Evolutionary conservation across 2,329 filamentous ascomycete genomes (phyloP), one percentile per base, ranked within the genome.

Genomic region (Aspergillus amoenus): DNA sequence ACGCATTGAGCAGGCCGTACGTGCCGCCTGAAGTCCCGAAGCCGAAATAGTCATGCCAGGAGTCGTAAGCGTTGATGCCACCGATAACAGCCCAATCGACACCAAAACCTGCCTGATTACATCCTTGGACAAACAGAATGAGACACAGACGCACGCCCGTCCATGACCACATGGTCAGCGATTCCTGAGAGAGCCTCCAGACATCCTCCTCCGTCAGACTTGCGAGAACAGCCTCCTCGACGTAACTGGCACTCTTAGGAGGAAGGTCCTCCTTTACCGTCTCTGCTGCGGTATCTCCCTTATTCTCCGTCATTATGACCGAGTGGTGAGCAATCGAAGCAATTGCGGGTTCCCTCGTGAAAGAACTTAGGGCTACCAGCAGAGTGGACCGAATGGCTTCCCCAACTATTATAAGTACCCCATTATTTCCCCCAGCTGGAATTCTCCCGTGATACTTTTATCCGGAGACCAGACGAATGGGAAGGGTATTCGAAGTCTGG

Each of bases 71-170:
- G 55, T 81, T 80, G 58, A 81, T 79, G 40, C 77, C 75, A 40
- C 73, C 67, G 40, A 81, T 81, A 27, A 81, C 78, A 24, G 76
- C 76, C 79, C 79, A 81, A 60, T 81, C 79, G 41, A 81, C 73
- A 59, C 79, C 79, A 58, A 75, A 80, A 8, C 76, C 78, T 43
- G 77, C 77, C 63, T 79, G 76, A 54, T 80, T 79, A 60, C 76
- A 80, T 34, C 76, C 78, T 67, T 78, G 76, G 15, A 81, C 73
- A 46, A 75, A 72, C 70, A 81, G 76, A 53, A 81, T 75, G 30
- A 75, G 62, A 24, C 67, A 66, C 17, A 81, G 68, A 6, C 76
- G 71, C 42, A 76, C 68, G 4, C 76, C 76, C 6, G 78, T 73
- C 65, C 64, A 68, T 24, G 78, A 80, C 58, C 70, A 70, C 32